These are phyloP conservation scores for Gloeophyllum trabeum DNA, from an alignment of 768 basidiomycete species.

Conservation along the genomic window DNA sequence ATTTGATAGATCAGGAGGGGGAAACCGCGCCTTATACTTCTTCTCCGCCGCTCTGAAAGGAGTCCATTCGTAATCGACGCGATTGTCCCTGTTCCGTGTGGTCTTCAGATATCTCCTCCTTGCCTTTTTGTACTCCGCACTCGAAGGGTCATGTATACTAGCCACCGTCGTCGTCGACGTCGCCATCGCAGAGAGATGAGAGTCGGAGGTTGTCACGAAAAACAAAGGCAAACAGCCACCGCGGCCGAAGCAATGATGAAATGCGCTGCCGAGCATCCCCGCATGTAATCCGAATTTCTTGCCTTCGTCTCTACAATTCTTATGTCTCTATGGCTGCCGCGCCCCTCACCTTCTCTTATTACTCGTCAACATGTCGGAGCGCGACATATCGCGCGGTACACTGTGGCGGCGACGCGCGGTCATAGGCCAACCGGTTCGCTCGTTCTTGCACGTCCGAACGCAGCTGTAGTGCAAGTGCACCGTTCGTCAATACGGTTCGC, in stretches of 20 bases:
- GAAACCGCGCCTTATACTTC: slow-evolving; percentile 67
- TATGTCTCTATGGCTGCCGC: slow-evolving; percentile 77
- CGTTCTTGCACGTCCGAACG: no score
- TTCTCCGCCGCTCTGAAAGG: slow-evolving; percentile 74
- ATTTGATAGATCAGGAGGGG: slow-evolving; percentile 58
- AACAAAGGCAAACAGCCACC: no score
- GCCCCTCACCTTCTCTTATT: slow-evolving; percentile 32
- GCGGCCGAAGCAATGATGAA: no score
- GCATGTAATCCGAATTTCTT: slow-evolving; percentile 3
- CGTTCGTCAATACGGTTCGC: slow-evolving; percentile 7
- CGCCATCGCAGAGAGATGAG: no score
- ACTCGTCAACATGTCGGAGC: no score
- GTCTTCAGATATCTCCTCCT: slow-evolving; percentile 47
- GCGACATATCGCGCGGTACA: no score
- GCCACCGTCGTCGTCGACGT: no score
- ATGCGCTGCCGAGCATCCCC: no score
- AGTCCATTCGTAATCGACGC: slow-evolving; percentile 46
- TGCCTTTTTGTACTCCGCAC: slow-evolving; percentile 47
- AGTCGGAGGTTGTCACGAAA: no score
- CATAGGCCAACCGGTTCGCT: no score
- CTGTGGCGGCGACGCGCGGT: no score
- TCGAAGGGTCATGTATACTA: slow-evolving; percentile 34
- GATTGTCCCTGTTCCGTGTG: slow-evolving; percentile 37
- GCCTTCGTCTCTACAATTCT: slow-evolving; percentile 4
- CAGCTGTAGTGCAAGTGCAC: background rate